Evolutionary conservation across 2,329 filamentous ascomycete genomes (phyloP).

Genomic region (Blastomyces gilchristii): DNA sequence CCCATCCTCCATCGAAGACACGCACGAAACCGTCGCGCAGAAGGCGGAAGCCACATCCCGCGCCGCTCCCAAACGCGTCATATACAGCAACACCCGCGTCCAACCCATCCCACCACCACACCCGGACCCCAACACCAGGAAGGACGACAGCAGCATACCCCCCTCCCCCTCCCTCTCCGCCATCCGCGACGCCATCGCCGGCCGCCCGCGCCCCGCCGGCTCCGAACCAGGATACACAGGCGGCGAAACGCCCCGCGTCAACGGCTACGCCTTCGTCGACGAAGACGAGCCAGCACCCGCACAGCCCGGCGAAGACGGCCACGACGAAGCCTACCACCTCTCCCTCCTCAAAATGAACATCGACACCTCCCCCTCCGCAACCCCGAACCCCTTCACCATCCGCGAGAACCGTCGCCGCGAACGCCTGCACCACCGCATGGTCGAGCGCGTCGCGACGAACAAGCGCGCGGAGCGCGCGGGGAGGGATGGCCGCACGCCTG

Average conservation of each 20-base stretch:
- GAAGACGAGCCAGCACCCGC: conserved; percentile 46
- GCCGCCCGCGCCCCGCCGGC: conserved; percentile 52
- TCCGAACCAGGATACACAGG: conserved; percentile 53
- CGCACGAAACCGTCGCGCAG: conserved; percentile 52
- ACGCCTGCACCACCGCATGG: conserved; percentile 72
- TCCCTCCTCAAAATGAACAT: conserved; percentile 21
- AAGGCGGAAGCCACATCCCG: conserved; percentile 59
- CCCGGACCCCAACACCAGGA: conserved; percentile 22
- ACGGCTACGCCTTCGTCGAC: conserved; percentile 90
- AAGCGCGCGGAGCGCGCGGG: conserved; percentile 55
- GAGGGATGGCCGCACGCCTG: conserved; percentile 46
- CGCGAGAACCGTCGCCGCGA: conserved; percentile 66
- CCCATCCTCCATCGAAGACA: conserved; percentile 42
- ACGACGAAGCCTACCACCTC: conserved; percentile 35
- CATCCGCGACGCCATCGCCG: conserved; percentile 72
- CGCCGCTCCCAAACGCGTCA: conserved; percentile 64
- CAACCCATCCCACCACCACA: conserved; percentile 38
- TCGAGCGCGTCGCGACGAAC: conserved; percentile 65
- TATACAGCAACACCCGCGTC: conserved; percentile 75
- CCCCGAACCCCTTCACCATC: conserved; percentile 71
- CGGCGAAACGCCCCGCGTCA: conserved; percentile 76
- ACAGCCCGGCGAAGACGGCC: conserved; percentile 12
- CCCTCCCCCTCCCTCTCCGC: conserved; percentile 76
- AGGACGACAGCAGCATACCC: conserved; percentile 38
- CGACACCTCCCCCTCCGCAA: conserved; percentile 34